Base-by-base conservation (phyloP, 2,329 filamentous ascomycete genomes). In the Verruconis gallopava region DNA sequence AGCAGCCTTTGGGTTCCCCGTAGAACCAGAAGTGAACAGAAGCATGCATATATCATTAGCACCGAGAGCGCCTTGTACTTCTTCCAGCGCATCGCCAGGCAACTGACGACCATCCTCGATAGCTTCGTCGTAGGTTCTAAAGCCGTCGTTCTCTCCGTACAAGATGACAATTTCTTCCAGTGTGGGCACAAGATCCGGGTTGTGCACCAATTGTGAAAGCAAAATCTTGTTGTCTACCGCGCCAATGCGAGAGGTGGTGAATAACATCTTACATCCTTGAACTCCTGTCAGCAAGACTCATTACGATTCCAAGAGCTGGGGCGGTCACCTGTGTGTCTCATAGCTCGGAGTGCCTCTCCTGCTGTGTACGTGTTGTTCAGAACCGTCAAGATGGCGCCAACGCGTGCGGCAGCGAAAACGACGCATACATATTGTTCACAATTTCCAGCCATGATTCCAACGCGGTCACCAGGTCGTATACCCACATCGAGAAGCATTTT, bases 341-440 rank as follows among this genome's bases (percentile, higher is more conserved):
- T 59, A 6, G 79, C 82, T 57, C 81, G 80, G 55, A 77, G 70
- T 37, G 80, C 76, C 60, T 88, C 82, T 1, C 71, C 73, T 2
- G 77, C 69, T 1, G 82, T 88, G 55, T 88, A 88, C 0, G 81
- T 88, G 61, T 85, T 88, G 63, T 88, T 88, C 49, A 88, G 64
- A 35, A 86, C 84, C 20, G 86, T 81, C 40, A 86, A 65, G 25
- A 66, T 59, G 1, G 61, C 61, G 2, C 63, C 63, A 11, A 66
- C 49, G 37, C 60, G 53, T 32, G 77, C 75, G 9, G 76, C 78
- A 3, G 79, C 80, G 49, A 85, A 85, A 65, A 85, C 83, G 13
- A 85, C 70, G 2, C 79, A 71, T 36, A 61, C 60, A 21, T 81
- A 73, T 49, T 73, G 66, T 46, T 73, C 68, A 48, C 70, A 72